A percentile compares a stretch with the other conserved stretches of the same genome.
phyloP scores from a whole-genome alignment of 2,329 filamentous ascomycete genomes.

The Trichophyton verrucosum region DNA sequence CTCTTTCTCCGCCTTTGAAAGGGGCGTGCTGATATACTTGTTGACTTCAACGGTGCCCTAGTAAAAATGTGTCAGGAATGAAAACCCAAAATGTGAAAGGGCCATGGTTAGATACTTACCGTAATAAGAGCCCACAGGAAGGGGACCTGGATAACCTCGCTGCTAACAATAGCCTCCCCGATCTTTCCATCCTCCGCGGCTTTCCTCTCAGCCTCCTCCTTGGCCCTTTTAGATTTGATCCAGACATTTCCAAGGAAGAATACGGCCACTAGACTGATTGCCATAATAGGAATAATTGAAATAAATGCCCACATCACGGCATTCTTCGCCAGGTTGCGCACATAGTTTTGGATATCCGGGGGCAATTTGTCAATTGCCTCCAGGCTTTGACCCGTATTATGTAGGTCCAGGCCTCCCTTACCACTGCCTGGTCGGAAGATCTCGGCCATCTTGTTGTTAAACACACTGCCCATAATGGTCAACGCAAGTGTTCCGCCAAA shows the following conservation, averaged over 20 bases:
- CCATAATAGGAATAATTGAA: slow-evolving; percentile 48
- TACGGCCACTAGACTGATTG: slow-evolving; percentile 34
- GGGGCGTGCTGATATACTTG: slow-evolving; percentile 17
- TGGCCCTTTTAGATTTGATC: slow-evolving; percentile 28
- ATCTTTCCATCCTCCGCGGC: slow-evolving; percentile 3
- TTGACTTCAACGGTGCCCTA: slow-evolving; percentile 19
- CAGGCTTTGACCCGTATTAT: slow-evolving; percentile 26
- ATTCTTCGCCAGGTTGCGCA: slow-evolving; percentile 37
- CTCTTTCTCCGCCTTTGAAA: slow-evolving; percentile 14
- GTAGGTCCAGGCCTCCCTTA: slow-evolving; percentile 23
- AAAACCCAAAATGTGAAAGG: not conserved
- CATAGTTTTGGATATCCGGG: slow-evolving; percentile 22
- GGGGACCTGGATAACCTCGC: slow-evolving; percentile 23
- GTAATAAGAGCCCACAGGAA: slow-evolving; percentile 23
- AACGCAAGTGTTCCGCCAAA: slow-evolving; percentile 54
- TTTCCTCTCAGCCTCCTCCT: slow-evolving; percentile 11
- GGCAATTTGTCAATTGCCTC: slow-evolving; percentile 27
- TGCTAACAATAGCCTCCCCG: slow-evolving; percentile 13
- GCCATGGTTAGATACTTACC: slow-evolving; percentile 12
- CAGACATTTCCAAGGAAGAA: slow-evolving; percentile 41
- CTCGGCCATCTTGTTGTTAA: slow-evolving; percentile 45
- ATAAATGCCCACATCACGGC: slow-evolving; percentile 57
- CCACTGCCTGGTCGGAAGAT: slow-evolving; percentile 17
- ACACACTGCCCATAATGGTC: slow-evolving; percentile 56
- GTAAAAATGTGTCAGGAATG: not conserved